Base-by-base conservation (phyloP, 1,284 basidiomycete genomes). In the Leccinum angustisporum region DNA sequence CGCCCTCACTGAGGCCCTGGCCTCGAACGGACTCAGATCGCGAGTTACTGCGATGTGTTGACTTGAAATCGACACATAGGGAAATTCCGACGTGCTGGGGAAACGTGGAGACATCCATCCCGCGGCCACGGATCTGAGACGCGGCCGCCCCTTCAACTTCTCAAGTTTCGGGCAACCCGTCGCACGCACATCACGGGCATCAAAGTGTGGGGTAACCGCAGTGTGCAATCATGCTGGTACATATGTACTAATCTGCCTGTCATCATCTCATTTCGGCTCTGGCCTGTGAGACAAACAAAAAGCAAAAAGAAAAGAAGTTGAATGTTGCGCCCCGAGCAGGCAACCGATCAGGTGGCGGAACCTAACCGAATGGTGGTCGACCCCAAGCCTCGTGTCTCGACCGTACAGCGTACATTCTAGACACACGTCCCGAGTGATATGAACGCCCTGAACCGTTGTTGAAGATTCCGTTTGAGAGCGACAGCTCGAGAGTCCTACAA, bases 341-440 rank as follows among this genome's bases (percentile, higher is more conserved):
- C 9, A 38, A 11, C 66, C 50, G 66, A 62, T 57, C 34, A n/a
- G 18, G 48, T 57, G 13, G 50, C 36, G 53, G 36, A 56, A 55
- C 56, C 36, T 51, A 57, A 36, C 40, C 51, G n/a, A 14, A 18
- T 33, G 7, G 31, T 40, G 33, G 18, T 51, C 27, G 46, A 50
- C 25, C 43, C n/a, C 55, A 30, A 56, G 18, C 46, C 25, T 33
- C 31, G 34, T 34, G 25, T 33, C 18, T 18, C 40, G n/a, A 43
- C n/a, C 14, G 21, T 9, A 51, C 16, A 25, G 27, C 27, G 50
- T 51, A 51, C 27, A 18, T 57, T 77, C 78, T 38, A 81, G 73
- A 58, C 78, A 68, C 84, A 86, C 2, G 81, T 86, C 8, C 86
- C 85, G 51, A 52, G 18, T 46, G n/a, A 11, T 36, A 36, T 36